Base-by-base conservation (phyloP, 2,329 filamentous ascomycete genomes). In the Aspergillus nomiae region DNA sequence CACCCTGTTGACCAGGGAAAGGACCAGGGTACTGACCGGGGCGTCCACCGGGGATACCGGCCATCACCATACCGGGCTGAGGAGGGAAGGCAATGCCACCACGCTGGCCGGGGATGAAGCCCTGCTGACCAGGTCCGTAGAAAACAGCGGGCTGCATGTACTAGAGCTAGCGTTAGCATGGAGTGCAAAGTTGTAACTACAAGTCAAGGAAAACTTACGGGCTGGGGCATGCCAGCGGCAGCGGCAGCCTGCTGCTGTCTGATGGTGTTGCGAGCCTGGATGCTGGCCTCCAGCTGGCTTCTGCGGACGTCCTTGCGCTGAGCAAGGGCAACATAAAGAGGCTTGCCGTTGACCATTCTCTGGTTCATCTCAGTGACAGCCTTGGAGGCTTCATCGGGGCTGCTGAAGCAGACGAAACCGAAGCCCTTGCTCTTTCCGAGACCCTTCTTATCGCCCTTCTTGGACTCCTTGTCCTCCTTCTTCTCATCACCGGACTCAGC, bases 301-400 rank as follows among this genome's bases (percentile, higher is more conserved):
- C 97, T 97, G 82, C 95, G 94, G 75, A 99, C 94, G 82, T 99
- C 95, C 89, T 99, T 99, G 83, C 95, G 94, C 87, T 99, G 95
- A 69, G 95, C 95, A 69, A 99, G 88, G 73, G 95, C 95, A 74
- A 99, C 95, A 78, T 99, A 99, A 65, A 99, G 87, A 62, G 95
- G 95, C 89, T 99, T 99, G 84, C 87, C 88, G 80, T 94, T 91
- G 71, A 98, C 86, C 95, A 99, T 99, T 81, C 95, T 93, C 86
- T 98, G 94, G 86, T 99, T 99, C 92, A 98, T 97, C 82, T 99
- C 95, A 65, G 94, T 93, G 69, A 99, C 94, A 69, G 95, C 95
- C 89, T 98, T 98, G 83, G 94, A 97, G 70, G 95, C 95, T 80
- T 99, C 95, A 75, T 99, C 95, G 65, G 95, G 94, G 86, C 96